These are phyloP conservation scores for Gossypium schwendimanii DNA, from an alignment of 441 rosid species.

Conservation along the genomic window DNA sequence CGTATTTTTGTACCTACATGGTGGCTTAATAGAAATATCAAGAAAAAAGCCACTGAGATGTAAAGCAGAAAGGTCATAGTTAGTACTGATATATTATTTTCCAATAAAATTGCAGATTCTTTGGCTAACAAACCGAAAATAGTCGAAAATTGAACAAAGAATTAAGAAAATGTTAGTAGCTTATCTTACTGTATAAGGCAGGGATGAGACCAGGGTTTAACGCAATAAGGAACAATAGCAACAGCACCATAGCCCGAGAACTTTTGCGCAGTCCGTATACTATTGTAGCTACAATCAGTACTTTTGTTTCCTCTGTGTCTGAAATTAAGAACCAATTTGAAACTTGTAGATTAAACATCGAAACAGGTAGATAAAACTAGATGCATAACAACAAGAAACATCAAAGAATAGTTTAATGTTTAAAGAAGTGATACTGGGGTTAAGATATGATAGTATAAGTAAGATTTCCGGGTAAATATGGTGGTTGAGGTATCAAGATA, in stretches of 20 bases:
- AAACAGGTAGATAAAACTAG: not conserved
- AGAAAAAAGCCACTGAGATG: conserved; percentile 12
- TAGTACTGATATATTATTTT: conserved; percentile 4
- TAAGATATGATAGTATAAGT: not conserved
- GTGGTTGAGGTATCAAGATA: not conserved
- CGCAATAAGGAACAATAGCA: conserved; percentile 10
- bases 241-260: conserved; percentile 4
- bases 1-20: not conserved
- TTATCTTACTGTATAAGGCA: conserved; percentile 13
- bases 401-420: not conserved
- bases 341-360: not conserved
- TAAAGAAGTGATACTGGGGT: not conserved
- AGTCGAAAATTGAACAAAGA: not conserved
- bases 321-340: not conserved
- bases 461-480: not conserved
- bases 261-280: conserved; percentile 11
- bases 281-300: conserved; percentile 12
- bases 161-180: not conserved
- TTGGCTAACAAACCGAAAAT: not conserved
- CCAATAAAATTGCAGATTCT: not conserved
- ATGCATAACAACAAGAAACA: not conserved
- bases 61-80: conserved; percentile 1
- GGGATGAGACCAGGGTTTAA: conserved; percentile 14
- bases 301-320: conserved; percentile 13
- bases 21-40: conserved; percentile 17